phyloP scores from a whole-genome alignment of 352 stramenopile species.

The Pythium volutum region DNA sequence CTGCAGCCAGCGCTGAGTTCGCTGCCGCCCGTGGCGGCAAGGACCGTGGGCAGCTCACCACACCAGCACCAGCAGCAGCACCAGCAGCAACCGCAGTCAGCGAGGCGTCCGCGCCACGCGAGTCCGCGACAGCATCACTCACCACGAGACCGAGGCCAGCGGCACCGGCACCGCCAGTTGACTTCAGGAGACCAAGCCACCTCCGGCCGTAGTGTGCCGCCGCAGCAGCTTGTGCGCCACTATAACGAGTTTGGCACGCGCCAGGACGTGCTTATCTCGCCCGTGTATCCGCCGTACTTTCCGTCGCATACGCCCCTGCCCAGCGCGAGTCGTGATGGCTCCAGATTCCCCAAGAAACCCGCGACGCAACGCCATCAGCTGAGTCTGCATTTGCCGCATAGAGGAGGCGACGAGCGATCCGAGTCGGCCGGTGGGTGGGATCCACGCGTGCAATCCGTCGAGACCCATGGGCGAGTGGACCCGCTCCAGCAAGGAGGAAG shows the following conservation, averaged over 20 bases:
- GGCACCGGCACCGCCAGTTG: constrained; percentile 12
- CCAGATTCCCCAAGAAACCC: constrained; percentile 11
- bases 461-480: neutral
- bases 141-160: constrained; percentile 6
- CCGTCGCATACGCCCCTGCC: constrained; percentile 11
- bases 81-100: neutral
- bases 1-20: constrained; percentile 24
- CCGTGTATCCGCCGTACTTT: constrained; percentile 53
- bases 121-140: constrained; percentile 1
- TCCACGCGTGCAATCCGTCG: neutral
- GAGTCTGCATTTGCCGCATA: constrained; percentile 1
- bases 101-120: neutral
- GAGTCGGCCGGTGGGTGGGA: constrained; percentile 8
- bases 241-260: constrained; percentile 65
- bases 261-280: constrained; percentile 58
- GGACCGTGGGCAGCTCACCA: neutral
- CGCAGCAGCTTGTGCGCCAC: constrained; percentile 56
- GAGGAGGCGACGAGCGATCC: constrained; percentile 1
- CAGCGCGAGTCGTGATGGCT: constrained; percentile 5
- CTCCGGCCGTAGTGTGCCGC: neutral
- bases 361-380: constrained; percentile 1
- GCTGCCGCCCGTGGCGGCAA: too few relatives aligned
- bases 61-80: neutral
- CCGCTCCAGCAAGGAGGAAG: neutral
- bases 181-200: constrained; percentile 11